These are phyloP conservation scores for Komagataella pastoris DNA, from an alignment of 805 yeast genomes.

Conservation along the genomic window DNA sequence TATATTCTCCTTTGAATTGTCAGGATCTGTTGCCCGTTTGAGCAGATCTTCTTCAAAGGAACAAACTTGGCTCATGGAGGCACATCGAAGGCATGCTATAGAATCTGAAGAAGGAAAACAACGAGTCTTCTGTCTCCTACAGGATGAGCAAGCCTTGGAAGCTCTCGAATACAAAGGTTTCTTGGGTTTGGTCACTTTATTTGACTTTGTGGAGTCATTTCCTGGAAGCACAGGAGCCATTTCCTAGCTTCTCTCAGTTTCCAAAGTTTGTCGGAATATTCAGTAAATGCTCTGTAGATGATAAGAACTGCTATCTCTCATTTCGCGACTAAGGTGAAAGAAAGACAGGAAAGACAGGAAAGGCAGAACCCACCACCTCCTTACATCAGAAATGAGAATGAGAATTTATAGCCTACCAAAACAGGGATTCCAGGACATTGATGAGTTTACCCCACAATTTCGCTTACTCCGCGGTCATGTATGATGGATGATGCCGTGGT, in stretches of 20 bases:
- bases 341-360: too few relatives aligned
- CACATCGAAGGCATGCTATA: constrained; percentile 44
- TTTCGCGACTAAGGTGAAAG: neutral
- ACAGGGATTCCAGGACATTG: too few relatives aligned
- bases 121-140: constrained; percentile 27
- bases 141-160: constrained; percentile 17
- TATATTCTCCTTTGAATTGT: constrained; percentile 1
- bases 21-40: constrained; percentile 2
- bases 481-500: neutral
- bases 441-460: neutral
- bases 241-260: neutral
- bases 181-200: neutral
- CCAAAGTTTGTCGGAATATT: neutral
- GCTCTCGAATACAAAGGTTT: constrained; percentile 7
- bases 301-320: neutral
- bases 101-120: constrained; percentile 42
- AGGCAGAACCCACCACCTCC: neutral
- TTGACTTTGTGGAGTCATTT: neutral
- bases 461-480: neutral
- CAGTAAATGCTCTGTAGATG: neutral
- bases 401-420: neutral
- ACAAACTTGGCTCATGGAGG: constrained; percentile 36
- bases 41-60: constrained; percentile 26
- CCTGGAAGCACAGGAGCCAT: neutral
- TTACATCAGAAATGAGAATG: neutral